phyloP scores from a whole-genome alignment of 2,329 filamentous ascomycete species.

The Onygenales sp. region DNA sequence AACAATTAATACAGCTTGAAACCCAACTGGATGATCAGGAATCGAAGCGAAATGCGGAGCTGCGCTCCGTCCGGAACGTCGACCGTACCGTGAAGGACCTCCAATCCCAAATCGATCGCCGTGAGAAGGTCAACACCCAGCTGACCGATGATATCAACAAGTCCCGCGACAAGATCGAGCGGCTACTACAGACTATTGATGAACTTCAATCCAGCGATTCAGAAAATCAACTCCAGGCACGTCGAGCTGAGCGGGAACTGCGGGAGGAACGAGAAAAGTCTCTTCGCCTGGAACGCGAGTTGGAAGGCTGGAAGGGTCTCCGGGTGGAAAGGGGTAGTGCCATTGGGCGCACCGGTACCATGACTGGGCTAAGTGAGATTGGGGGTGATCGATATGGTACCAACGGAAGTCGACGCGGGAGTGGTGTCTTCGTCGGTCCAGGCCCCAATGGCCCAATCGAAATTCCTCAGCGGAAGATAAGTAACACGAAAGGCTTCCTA shows the following conservation, averaged over 20 bases:
- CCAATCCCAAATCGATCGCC: slow-evolving; percentile 82
- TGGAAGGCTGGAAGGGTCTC: slow-evolving; percentile 70
- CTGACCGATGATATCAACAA: slow-evolving; percentile 75
- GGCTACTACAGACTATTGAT: slow-evolving; percentile 82
- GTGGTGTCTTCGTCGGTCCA: slow-evolving; percentile 28
- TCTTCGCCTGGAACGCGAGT: slow-evolving; percentile 72
- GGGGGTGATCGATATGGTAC: slow-evolving; percentile 17
- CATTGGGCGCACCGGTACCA: slow-evolving; percentile 19
- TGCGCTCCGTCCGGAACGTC: slow-evolving; percentile 81
- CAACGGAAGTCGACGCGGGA: slow-evolving; percentile 30
- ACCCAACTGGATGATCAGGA: slow-evolving; percentile 76
- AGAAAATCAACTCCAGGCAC: slow-evolving; percentile 66
- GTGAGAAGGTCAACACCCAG: slow-evolving; percentile 76
- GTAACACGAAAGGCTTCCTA: slow-evolving; percentile 71
- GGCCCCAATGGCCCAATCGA: slow-evolving; percentile 33
- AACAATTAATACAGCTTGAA: slow-evolving; percentile 57
- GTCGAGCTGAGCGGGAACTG: slow-evolving; percentile 81
- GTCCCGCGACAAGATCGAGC: slow-evolving; percentile 82
- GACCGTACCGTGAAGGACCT: slow-evolving; percentile 92
- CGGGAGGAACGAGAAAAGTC: slow-evolving; percentile 79
- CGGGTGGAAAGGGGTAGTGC: slow-evolving; percentile 50
- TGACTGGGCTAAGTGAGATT: slow-evolving; percentile 28
- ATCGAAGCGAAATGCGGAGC: slow-evolving; percentile 65
- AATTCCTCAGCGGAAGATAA: slow-evolving; percentile 57
- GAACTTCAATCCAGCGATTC: slow-evolving; percentile 86